Evolutionary conservation across 805 yeast species (phyloP).

Genomic region (Kockiozyma suomiensis): DNA sequence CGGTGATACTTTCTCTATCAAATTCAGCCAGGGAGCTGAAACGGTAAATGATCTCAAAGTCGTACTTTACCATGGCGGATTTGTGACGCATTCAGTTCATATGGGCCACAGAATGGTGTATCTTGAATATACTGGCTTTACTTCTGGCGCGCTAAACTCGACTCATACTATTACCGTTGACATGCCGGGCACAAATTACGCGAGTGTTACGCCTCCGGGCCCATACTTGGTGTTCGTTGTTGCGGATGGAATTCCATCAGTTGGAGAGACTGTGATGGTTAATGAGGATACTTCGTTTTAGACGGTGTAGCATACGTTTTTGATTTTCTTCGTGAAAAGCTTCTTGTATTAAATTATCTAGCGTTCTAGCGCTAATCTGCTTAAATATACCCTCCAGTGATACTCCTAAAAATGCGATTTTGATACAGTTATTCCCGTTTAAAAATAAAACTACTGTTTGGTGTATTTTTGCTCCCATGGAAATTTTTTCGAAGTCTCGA

Average conservation of each 20-base stretch:
- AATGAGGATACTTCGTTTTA: conserved; percentile 19
- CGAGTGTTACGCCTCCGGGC: conserved; percentile 27
- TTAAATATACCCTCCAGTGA: too few species aligned
- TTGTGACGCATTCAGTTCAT: conserved; percentile 29
- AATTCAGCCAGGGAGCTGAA: conserved; percentile 8
- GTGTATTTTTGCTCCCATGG: background rate
- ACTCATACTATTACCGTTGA: conserved; percentile 16
- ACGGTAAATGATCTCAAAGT: conserved; percentile 7
- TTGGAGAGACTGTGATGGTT: conserved; percentile 23
- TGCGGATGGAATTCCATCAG: conserved; percentile 28
- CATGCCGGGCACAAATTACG: conserved; percentile 22
- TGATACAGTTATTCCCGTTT: background rate
- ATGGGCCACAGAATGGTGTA: conserved; percentile 33
- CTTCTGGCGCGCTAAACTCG: background rate
- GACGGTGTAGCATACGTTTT: background rate
- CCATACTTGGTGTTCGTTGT: conserved; percentile 31
- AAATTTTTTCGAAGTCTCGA: conserved; percentile 11
- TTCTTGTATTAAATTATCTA: background rate
- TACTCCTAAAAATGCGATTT: conserved; percentile 1
- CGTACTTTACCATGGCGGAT: conserved; percentile 28
- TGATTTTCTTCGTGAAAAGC: background rate
- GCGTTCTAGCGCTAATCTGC: too few species aligned
- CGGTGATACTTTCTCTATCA: conserved; percentile 21
- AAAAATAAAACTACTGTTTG: background rate
- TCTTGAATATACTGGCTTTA: conserved; percentile 20